phyloP scores from a whole-genome alignment of 352 stramenopile genomes.

The Blastocystis sp. region DNA sequence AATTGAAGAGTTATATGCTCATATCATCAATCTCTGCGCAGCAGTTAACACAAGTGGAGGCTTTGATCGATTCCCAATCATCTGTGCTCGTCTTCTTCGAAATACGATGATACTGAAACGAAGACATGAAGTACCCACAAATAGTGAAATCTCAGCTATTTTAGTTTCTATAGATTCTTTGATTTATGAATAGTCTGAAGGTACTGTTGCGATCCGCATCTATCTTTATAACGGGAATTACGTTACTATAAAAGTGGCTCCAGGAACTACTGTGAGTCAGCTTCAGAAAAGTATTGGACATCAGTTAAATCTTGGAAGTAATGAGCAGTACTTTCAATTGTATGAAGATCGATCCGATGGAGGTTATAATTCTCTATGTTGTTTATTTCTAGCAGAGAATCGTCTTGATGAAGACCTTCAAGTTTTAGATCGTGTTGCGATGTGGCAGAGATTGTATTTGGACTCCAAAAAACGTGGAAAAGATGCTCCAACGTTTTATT shows the following conservation, averaged over 20 bases:
- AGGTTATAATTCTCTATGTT: background rate
- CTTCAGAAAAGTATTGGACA: background rate
- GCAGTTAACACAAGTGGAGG: background rate
- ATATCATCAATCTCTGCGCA: background rate
- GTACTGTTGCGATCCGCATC: background rate
- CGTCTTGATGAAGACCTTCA: background rate
- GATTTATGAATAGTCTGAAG: background rate
- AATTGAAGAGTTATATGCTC: background rate
- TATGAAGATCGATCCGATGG: background rate
- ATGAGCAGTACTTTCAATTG: constrained; percentile 4
- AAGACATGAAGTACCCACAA: background rate
- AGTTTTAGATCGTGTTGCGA: constrained; percentile 9
- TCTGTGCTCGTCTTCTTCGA: background rate
- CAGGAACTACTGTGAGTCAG: background rate
- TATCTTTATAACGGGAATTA: constrained; percentile 6
- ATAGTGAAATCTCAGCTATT: constrained; percentile 32
- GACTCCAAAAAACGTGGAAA: background rate
- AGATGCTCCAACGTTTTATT: background rate
- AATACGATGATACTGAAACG: constrained; percentile 44
- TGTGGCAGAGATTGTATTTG: constrained; percentile 17
- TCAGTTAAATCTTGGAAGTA: background rate
- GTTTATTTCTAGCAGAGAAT: background rate
- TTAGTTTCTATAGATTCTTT: background rate
- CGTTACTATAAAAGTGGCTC: background rate
- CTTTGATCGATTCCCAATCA: background rate